Conservation (phyloP, 495 filamentous ascomycete genomes). For the Rusavskia elegans region DNA sequence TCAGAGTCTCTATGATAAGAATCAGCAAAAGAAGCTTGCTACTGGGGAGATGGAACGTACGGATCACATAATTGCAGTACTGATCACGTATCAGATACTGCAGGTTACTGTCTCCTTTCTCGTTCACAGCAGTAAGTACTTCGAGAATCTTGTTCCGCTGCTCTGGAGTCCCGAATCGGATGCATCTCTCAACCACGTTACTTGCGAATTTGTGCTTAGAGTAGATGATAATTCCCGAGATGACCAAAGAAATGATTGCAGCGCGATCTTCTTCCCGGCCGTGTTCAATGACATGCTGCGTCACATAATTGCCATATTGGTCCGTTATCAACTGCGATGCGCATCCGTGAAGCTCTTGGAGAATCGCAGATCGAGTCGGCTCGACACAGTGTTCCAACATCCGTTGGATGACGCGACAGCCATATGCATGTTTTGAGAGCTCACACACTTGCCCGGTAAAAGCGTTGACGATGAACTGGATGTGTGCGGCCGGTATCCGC, state of each 20-base stretch:
- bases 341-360: constrained; percentile 64
- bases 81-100: constrained; percentile 73
- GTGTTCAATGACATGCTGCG: constrained; percentile 80
- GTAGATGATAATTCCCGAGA: constrained; percentile 49
- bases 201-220: constrained; percentile 96
- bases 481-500: constrained; percentile 61
- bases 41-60: constrained; percentile 38
- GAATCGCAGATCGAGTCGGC: constrained; percentile 49
- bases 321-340: constrained; percentile 62
- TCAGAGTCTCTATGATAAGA: constrained; percentile 51
- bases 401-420: constrained; percentile 85
- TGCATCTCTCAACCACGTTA: constrained; percentile 94
- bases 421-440: constrained; percentile 69
- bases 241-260: constrained; percentile 59
- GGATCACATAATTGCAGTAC: constrained; percentile 94
- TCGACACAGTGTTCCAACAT: constrained; percentile 78
- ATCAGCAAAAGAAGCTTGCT: constrained; percentile 20
- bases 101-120: constrained; percentile 51
- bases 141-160: constrained; percentile 58
- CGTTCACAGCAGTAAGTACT: constrained; percentile 40
- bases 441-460: constrained; percentile 66
- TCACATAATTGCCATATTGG: constrained; percentile 94
- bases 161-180: constrained; percentile 52
- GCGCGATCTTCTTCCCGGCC: constrained; percentile 62
- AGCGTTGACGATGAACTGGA: constrained; percentile 78